Percentiles rank a stretch among this genome's conserved stretches.
These are phyloP conservation scores for Leptographium galeiforme DNA, from an alignment of 2,329 filamentous ascomycete species.

Conservation along the genomic window DNA sequence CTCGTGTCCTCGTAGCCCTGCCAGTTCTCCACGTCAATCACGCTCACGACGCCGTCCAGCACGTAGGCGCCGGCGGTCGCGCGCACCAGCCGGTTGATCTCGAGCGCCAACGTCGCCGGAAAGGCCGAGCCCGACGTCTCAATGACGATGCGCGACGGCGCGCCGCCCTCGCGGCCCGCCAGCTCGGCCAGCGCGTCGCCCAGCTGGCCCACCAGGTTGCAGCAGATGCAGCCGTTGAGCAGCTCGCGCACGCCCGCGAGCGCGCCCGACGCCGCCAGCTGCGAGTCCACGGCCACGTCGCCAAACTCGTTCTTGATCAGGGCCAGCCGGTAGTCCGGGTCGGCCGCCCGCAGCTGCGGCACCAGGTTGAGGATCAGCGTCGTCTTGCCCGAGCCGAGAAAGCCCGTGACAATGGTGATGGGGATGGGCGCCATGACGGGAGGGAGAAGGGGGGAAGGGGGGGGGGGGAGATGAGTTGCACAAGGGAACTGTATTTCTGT, in stretches of 20 bases:
- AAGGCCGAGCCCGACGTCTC: conserved; percentile 86
- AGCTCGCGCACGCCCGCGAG: conserved; percentile 87
- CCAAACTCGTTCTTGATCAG: conserved; percentile 98
- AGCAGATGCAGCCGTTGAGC: conserved; percentile 96
- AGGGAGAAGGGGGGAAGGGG: no score
- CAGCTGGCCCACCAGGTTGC: conserved; percentile 90
- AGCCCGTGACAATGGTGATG: conserved; percentile 91
- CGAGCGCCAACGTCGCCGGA: conserved; percentile 79
- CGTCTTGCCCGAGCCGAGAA: conserved; percentile 91
- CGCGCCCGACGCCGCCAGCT: conserved; percentile 68
- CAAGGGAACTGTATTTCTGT: no score
- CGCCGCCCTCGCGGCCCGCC: conserved; percentile 22
- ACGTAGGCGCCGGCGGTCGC: conserved; percentile 54
- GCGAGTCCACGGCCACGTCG: conserved; percentile 83
- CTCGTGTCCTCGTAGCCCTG: conserved; percentile 81
- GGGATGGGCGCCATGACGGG: conserved; percentile 58
- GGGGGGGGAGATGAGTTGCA: no score
- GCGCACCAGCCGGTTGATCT: conserved; percentile 67
- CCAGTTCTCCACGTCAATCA: conserved; percentile 94
- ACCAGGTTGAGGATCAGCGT: conserved; percentile 90
- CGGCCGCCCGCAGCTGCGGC: conserved; percentile 67
- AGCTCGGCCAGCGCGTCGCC: conserved; percentile 68
- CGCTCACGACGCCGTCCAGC: conserved; percentile 77
- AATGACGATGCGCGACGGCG: conserved; percentile 73
- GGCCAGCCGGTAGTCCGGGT: conserved; percentile 69